Evolutionary conservation across 1,284 basidiomycete genomes (phyloP).

Genomic region (Anthracocystis walkeri): DNA sequence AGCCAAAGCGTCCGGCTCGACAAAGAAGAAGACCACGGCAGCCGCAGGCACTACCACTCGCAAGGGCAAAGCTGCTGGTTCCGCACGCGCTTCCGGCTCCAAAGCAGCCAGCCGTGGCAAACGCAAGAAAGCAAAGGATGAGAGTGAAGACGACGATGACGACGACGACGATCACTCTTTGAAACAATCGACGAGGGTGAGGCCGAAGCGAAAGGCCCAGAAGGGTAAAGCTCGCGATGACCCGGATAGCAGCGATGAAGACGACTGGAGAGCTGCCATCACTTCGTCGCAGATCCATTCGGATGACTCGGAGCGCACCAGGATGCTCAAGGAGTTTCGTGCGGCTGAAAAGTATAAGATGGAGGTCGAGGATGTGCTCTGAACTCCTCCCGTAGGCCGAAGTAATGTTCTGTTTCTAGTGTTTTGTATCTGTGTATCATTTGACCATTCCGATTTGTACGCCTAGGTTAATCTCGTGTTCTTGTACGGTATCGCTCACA

Average conservation of each 20-base stretch:
- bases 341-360: slow-evolving; percentile 24
- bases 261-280: slow-evolving; percentile 11
- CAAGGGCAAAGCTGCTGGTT: slow-evolving; percentile 10
- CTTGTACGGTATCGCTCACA: too few relatives aligned
- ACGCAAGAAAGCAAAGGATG: not conserved
- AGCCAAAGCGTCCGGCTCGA: slow-evolving; percentile 1
- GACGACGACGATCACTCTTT: not conserved
- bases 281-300: slow-evolving; percentile 27
- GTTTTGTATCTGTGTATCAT: too few relatives aligned
- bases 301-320: slow-evolving; percentile 37
- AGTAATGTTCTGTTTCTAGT: too few relatives aligned
- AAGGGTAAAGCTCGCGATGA: slow-evolving; percentile 8
- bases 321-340: slow-evolving; percentile 27
- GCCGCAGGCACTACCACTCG: not conserved
- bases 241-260: slow-evolving; percentile 4
- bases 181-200: not conserved
- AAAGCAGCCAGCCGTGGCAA: slow-evolving; percentile 5
- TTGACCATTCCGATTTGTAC: too few relatives aligned
- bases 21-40: slow-evolving; percentile 3
- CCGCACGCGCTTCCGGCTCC: not conserved
- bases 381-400: not conserved
- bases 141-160: not conserved
- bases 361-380: slow-evolving; percentile 32
- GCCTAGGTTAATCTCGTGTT: too few relatives aligned
- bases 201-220: slow-evolving; percentile 10